Conservation (phyloP, 495 filamentous ascomycete genomes). For the Penicillium roqueforti region DNA sequence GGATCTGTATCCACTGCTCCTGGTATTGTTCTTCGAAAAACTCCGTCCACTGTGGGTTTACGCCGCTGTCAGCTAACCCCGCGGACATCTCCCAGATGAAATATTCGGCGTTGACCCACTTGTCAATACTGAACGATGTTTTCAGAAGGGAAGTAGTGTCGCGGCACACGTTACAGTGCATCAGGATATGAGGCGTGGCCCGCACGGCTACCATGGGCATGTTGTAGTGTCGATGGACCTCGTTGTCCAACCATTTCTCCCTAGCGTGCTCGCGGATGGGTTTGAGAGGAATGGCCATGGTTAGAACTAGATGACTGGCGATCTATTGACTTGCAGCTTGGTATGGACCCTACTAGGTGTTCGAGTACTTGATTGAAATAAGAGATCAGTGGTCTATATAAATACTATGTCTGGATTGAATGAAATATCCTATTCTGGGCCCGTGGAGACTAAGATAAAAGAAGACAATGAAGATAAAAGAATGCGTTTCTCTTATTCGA, state of each 20-base stretch:
- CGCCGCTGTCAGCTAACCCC: not conserved
- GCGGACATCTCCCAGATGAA: constrained; percentile 9
- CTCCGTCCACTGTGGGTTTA: not conserved
- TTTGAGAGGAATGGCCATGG: not conserved
- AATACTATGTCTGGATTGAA: not conserved
- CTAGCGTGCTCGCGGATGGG: not conserved
- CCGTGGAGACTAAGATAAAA: not conserved
- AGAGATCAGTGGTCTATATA: not conserved
- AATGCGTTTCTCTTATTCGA: not conserved
- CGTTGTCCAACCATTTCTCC: not conserved
- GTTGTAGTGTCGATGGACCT: constrained; percentile 1
- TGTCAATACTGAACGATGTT: not conserved
- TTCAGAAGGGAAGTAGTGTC: not conserved
- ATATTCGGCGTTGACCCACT: constrained; percentile 1
- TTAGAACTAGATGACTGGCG: not conserved
- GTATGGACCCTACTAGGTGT: not conserved
- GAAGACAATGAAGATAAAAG: not conserved
- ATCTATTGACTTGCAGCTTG: not conserved
- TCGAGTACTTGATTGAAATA: not conserved
- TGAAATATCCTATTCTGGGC: not conserved
- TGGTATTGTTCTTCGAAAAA: not conserved
- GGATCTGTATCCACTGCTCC: not conserved
- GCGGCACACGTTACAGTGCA: not conserved
- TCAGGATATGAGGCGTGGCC: not conserved
- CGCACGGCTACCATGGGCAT: not conserved